A percentile compares a stretch with the other conserved stretches of the same genome.
Evolutionary conservation across 2,329 filamentous ascomycete species (phyloP).

Genomic region (Colletotrichum sidae): DNA sequence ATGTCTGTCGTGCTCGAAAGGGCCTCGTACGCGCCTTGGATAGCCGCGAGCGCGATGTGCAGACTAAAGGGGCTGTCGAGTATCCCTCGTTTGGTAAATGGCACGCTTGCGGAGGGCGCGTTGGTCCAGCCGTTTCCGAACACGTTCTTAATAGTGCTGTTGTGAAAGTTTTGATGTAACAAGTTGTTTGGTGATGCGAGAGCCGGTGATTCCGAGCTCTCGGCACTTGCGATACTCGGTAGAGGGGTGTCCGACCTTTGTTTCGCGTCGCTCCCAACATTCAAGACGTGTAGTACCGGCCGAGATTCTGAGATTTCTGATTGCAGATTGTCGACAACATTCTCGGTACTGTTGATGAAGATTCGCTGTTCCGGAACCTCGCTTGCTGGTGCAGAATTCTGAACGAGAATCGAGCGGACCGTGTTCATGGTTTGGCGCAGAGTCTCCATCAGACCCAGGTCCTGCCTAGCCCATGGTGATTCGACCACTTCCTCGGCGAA

Average conservation of each 20-base stretch:
- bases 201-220: too few species aligned
- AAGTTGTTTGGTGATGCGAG: background rate
- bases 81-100: background rate
- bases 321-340: background rate
- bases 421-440: slow-evolving; percentile 10
- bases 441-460: background rate
- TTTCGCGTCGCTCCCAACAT: too few species aligned
- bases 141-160: background rate
- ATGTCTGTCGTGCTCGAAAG: background rate
- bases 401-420: background rate
- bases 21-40: background rate
- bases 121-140: slow-evolving; percentile 15
- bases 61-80: slow-evolving; percentile 11
- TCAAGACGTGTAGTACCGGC: too few species aligned
- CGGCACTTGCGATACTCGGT: too few species aligned
- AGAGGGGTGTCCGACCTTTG: too few species aligned
- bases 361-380: background rate
- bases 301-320: background rate
- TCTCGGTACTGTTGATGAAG: background rate
- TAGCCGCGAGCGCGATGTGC: background rate
- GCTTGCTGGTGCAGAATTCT: background rate
- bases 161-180: background rate
- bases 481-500: slow-evolving; percentile 6
- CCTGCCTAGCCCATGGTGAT: slow-evolving; percentile 1
- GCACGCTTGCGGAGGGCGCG: background rate